Conservation (phyloP, 2,329 filamentous ascomycete species). For the Xenosphaeropsis pyriputrescens region DNA sequence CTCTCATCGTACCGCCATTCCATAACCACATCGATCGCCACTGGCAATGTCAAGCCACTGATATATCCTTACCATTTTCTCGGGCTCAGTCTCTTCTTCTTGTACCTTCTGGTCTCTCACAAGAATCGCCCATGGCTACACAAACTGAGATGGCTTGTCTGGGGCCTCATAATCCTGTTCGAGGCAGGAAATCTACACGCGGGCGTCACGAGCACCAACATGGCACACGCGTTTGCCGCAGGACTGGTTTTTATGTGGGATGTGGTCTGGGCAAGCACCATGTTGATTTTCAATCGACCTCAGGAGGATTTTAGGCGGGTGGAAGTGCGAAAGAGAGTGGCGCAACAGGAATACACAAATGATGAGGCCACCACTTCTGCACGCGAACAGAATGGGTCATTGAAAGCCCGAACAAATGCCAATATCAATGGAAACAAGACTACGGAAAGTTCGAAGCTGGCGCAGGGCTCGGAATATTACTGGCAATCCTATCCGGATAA, state of each 20-base stretch:
- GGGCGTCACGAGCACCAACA: conserved; percentile 32
- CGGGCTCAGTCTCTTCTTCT: conserved; percentile 28
- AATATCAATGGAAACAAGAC: neutral
- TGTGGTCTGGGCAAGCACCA: conserved; percentile 29
- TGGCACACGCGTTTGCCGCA: conserved; percentile 31
- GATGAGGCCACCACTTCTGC: neutral
- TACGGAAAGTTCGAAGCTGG: neutral
- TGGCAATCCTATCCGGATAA: conserved; percentile 45
- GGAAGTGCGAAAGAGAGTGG: conserved; percentile 11
- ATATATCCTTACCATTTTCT: conserved; percentile 36
- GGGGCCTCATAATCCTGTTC: conserved; percentile 26
- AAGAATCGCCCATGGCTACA: conserved; percentile 33
- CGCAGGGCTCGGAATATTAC: conserved; percentile 31
- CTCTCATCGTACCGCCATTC: too few relatives aligned
- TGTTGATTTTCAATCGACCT: conserved; percentile 37
- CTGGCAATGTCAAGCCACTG: conserved; percentile 29
- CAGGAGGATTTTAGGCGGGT: conserved; percentile 39
- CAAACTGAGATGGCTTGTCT: conserved; percentile 31
- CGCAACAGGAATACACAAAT: neutral
- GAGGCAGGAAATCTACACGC: conserved; percentile 25
- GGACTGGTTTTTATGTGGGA: conserved; percentile 36
- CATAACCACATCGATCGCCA: conserved; percentile 10
- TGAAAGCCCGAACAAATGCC: too few relatives aligned
- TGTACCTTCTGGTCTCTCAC: conserved; percentile 43
- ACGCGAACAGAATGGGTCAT: neutral